phyloP scores from a whole-genome alignment of 1,139 yeast species.

The Debaryomycetaceae sp. region DNA sequence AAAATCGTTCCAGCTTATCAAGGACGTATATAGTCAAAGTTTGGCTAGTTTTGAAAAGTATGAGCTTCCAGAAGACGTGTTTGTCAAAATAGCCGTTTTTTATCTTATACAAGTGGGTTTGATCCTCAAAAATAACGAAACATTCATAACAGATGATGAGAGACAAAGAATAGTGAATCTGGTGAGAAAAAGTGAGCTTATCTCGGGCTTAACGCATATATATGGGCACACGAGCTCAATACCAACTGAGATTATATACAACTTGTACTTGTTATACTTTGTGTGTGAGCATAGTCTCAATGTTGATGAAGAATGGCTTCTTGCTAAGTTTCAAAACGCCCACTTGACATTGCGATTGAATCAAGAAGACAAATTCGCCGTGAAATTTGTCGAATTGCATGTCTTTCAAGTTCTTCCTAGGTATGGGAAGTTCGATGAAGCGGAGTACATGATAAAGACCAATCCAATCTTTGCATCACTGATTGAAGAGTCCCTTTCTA shows the following conservation, averaged over 20 bases:
- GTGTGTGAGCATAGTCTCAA: slow-evolving; percentile 13
- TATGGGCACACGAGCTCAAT: slow-evolving; percentile 21
- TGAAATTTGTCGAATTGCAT: slow-evolving; percentile 29
- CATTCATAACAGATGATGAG: slow-evolving; percentile 14
- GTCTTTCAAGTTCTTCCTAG: slow-evolving; percentile 37
- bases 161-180: slow-evolving; percentile 11
- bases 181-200: slow-evolving; percentile 20
- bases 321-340: slow-evolving; percentile 1
- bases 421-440: slow-evolving; percentile 24
- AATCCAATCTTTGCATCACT: slow-evolving; percentile 15
- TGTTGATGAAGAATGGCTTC: slow-evolving; percentile 3
- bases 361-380: slow-evolving; percentile 16
- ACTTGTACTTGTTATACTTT: slow-evolving; percentile 27
- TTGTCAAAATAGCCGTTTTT: slow-evolving; percentile 32
- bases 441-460: slow-evolving; percentile 23
- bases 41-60: slow-evolving; percentile 24
- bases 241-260: slow-evolving; percentile 35
- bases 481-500: slow-evolving; percentile 12
- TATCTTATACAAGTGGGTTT: slow-evolving; percentile 39
- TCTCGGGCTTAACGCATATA: slow-evolving; percentile 18
- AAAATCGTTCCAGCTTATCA: slow-evolving; percentile 29
- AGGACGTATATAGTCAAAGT: slow-evolving; percentile 20
- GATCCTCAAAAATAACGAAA: slow-evolving; percentile 15
- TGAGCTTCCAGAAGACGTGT: slow-evolving; percentile 25
- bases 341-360: background rate